Conservation (phyloP, 306 rosid genomes). For the Inga oerstediana region DNA sequence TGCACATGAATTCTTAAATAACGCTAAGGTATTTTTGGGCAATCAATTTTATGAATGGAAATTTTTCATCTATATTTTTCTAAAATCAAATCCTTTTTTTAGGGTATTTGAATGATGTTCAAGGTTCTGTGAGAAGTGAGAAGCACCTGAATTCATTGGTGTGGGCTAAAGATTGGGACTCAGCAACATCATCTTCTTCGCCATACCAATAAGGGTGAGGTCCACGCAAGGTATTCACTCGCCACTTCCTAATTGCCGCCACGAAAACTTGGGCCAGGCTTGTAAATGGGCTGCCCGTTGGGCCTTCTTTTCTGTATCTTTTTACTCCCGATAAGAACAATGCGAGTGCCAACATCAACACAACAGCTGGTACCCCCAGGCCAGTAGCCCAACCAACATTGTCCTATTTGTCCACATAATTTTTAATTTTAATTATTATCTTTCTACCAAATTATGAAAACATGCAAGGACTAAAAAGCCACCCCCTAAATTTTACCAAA, state of each 20-base stretch:
- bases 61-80: too few species aligned
- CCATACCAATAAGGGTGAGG: conserved; percentile 31
- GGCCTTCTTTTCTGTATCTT: conserved; percentile 50
- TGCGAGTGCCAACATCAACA: conserved; percentile 52
- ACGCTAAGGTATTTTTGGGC: not conserved
- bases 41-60: not conserved
- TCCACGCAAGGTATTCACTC: conserved; percentile 30
- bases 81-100: not conserved
- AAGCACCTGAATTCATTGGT: conserved; percentile 57
- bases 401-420: conserved; percentile 41
- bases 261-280: conserved; percentile 59
- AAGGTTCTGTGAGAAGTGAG: not conserved
- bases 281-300: conserved; percentile 59
- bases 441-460: not conserved
- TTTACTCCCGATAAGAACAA: conserved; percentile 55
- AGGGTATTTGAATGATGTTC: not conserved
- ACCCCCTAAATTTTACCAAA: not conserved
- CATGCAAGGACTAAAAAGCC: not conserved
- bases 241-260: conserved; percentile 54
- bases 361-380: conserved; percentile 54
- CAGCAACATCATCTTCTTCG: conserved; percentile 5
- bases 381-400: conserved; percentile 74
- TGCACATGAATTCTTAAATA: not conserved
- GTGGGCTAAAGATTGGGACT: not conserved
- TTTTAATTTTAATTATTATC: too few species aligned